phyloP scores from a whole-genome alignment of 2,329 filamentous ascomycete genomes.

The Fusarium burgessii region DNA sequence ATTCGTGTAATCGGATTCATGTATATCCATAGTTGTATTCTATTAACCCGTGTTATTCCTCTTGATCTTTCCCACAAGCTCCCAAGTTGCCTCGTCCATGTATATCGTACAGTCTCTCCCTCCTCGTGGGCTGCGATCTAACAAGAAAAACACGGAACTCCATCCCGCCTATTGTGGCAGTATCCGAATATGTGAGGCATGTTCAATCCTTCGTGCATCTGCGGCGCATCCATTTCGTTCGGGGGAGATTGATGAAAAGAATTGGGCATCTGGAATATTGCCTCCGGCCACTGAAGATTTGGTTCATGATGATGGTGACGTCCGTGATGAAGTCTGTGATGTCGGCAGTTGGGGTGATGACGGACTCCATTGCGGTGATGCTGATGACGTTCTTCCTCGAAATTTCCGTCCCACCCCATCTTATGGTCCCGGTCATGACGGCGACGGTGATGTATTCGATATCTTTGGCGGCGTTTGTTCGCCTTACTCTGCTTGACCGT shows the following conservation, averaged over 20 bases:
- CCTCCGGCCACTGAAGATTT: slow-evolving; percentile 14
- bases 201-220: slow-evolving; percentile 20
- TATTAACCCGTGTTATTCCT: background rate
- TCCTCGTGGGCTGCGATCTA: background rate
- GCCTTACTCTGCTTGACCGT: background rate
- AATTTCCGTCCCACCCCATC: background rate
- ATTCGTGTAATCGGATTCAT: background rate
- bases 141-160: background rate
- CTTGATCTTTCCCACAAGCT: background rate
- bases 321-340: slow-evolving; percentile 17
- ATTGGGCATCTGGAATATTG: background rate
- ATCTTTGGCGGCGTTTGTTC: background rate
- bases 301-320: background rate
- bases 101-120: background rate
- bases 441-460: background rate
- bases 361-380: background rate
- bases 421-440: background rate
- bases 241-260: background rate
- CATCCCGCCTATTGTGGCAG: background rate
- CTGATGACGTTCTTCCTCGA: background rate
- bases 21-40: slow-evolving; percentile 1
- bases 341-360: slow-evolving; percentile 5
- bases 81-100: background rate
- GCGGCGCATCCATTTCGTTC: slow-evolving; percentile 46
- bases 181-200: slow-evolving; percentile 1